Base-by-base conservation (phyloP, 2,329 filamentous ascomycete genomes). In the Penicillium sp. region DNA sequence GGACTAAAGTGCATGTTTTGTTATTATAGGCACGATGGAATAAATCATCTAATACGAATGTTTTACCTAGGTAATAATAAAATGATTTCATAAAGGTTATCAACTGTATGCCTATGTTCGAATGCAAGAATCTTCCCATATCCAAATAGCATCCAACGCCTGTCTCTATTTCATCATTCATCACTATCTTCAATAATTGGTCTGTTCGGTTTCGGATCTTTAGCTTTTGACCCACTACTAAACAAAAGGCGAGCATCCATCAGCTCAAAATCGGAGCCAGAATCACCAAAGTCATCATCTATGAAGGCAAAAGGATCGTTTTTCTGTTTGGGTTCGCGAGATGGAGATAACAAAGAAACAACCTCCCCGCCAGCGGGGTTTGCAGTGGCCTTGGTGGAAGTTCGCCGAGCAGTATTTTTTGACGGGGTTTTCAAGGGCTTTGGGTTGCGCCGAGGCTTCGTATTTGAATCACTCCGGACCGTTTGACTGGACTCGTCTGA, bases 181-280 rank as follows among this genome's bases (percentile, higher is more conserved):
- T 73, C 70, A 53, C 72, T 68, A 59, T 69, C 68, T 34, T 34
- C 36, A 51, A 69, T 50, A 27, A 70, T 59, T 33, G 59, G 52
- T n/a, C 57, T 62, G 27, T 50, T 66, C 57, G 55, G 60, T 54
- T 60, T 65, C 54, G 55, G 60, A 50, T 59, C 43, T 44, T 59
- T 63, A 13, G 51, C 40, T 43, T 66, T 62, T 23, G 58, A 31
- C 21, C 53, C 58, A 25, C 61, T 56, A 47, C 56, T 58, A 43
- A 69, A 55, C 23, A 73, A 61, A n/a, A 66, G 61, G 21, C 62
- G 62, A 11, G 70, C 58, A 52, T 73, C 67, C 29, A 67, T 69
- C 29, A 70, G 58, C 25, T 71, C 66, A 48, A 65, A 62, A 38
- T 73, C 69, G 11, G 62, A 63, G 29, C 16, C 40, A 44, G 57